Evolutionary conservation across 192 early-diverging fungal genomes (phyloP).

Genomic region (Podila minutissima): DNA sequence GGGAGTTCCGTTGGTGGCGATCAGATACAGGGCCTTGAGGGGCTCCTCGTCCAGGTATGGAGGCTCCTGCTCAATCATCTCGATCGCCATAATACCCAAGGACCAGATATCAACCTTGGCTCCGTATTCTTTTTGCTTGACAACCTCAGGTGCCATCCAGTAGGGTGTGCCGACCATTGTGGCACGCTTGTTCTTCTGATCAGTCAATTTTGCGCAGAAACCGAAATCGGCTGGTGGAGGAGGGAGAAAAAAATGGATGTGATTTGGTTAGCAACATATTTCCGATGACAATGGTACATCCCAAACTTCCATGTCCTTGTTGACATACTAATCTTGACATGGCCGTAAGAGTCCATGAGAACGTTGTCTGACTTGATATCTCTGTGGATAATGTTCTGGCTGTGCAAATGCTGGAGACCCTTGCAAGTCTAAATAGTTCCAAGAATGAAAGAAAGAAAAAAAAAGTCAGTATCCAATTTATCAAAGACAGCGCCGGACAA

Average conservation of each 20-base stretch:
- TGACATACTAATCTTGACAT: constrained; percentile 81
- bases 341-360: constrained; percentile 80
- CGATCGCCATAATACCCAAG: constrained; percentile 96
- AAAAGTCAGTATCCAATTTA: neutral
- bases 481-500: no score
- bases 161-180: constrained; percentile 94
- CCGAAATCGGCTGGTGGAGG: constrained; percentile 78
- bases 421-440: constrained; percentile 66
- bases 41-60: constrained; percentile 97
- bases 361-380: constrained; percentile 95
- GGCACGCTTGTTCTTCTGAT: constrained; percentile 82
- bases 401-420: constrained; percentile 86
- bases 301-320: neutral
- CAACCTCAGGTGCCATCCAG: constrained; percentile 91
- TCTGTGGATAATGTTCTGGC: constrained; percentile 87
- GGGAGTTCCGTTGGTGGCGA: constrained; percentile 97
- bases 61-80: constrained; percentile 98
- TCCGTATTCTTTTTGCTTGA: constrained; percentile 84
- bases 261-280: constrained; percentile 59
- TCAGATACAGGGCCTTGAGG: constrained; percentile 92
- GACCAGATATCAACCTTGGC: constrained; percentile 93
- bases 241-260: constrained; percentile 41
- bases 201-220: constrained; percentile 92
- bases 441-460: neutral
- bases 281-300: no score